Conservation (phyloP, 2,329 filamentous ascomycete genomes). For the Trichoderma sp. region DNA sequence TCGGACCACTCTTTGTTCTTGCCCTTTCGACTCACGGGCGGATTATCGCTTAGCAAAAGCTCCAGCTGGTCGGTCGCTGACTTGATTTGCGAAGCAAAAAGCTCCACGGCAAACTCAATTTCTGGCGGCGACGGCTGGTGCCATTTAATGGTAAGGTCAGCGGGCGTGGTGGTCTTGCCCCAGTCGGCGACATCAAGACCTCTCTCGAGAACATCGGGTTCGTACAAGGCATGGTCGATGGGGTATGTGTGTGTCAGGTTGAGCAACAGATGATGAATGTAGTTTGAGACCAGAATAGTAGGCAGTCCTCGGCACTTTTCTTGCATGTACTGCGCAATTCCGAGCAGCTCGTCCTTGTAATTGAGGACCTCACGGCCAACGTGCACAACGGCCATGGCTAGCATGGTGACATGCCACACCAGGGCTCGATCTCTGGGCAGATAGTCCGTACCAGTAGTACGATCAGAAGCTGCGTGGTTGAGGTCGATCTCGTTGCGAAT, state of each 20-base stretch:
- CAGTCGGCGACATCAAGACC: slow-evolving; percentile 80
- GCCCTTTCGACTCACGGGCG: slow-evolving; percentile 83
- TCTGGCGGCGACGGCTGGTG: slow-evolving; percentile 80
- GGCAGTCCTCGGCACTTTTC: slow-evolving; percentile 90
- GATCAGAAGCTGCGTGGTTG: slow-evolving; percentile 91
- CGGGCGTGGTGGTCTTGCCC: slow-evolving; percentile 74
- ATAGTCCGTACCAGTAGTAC: slow-evolving; percentile 91
- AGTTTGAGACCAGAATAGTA: slow-evolving; percentile 95
- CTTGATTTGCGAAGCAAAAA: slow-evolving; percentile 83
- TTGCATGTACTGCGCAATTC: slow-evolving; percentile 95
- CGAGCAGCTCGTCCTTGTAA: slow-evolving; percentile 85
- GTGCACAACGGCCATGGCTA: slow-evolving; percentile 98
- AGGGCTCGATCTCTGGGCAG: slow-evolving; percentile 88
- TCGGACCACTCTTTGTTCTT: slow-evolving; percentile 99
- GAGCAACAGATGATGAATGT: slow-evolving; percentile 91
- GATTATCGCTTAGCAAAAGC: slow-evolving; percentile 77
- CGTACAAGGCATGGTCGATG: slow-evolving; percentile 84
- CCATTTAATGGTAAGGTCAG: slow-evolving; percentile 84
- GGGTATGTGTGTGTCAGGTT: slow-evolving; percentile 95
- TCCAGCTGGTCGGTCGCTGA: slow-evolving; percentile 74
- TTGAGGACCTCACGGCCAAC: slow-evolving; percentile 87
- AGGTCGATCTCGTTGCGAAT: slow-evolving; percentile 97
- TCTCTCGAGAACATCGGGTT: slow-evolving; percentile 69
- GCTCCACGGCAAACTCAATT: slow-evolving; percentile 82
- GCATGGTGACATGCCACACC: slow-evolving; percentile 95